These are phyloP conservation scores for Rhododendron simsii DNA, from an alignment of 148 eudicot genomes.

Conservation along the genomic window DNA sequence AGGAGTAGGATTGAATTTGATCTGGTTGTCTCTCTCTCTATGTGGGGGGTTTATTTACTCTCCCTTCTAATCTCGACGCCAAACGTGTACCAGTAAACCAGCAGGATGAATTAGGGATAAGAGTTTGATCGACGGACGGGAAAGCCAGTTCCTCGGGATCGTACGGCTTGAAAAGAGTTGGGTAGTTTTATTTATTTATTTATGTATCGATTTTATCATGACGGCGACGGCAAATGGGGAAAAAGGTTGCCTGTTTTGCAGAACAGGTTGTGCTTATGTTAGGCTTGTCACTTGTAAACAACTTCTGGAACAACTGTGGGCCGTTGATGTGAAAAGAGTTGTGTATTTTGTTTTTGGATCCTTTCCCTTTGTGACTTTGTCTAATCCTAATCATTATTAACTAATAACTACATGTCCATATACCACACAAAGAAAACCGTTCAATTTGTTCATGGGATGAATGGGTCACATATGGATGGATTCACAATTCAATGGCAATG, in stretches of 20 bases:
- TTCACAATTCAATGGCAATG: background rate
- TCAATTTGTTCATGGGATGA: background rate
- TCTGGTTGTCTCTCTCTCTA: background rate
- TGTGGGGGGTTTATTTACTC: background rate
- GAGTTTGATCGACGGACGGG: slow-evolving; percentile 12
- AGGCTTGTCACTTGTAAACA: background rate
- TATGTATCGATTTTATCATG: background rate
- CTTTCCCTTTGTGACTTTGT: background rate
- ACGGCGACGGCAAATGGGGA: background rate
- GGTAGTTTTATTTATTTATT: background rate
- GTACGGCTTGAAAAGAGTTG: background rate
- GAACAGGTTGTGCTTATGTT: background rate
- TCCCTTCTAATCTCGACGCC: background rate
- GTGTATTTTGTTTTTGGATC: background rate
- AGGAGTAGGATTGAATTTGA: background rate
- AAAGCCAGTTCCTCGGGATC: background rate
- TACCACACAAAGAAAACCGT: too few species aligned
- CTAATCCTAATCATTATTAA: too few species aligned
- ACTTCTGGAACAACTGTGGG: background rate
- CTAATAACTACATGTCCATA: too few species aligned
- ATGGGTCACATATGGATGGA: background rate
- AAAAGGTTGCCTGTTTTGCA: background rate
- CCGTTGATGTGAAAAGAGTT: background rate
- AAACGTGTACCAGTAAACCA: background rate
- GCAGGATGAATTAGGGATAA: background rate